phyloP scores from a whole-genome alignment of 306 rosid species.

The Macrotyloma uniflorum region DNA sequence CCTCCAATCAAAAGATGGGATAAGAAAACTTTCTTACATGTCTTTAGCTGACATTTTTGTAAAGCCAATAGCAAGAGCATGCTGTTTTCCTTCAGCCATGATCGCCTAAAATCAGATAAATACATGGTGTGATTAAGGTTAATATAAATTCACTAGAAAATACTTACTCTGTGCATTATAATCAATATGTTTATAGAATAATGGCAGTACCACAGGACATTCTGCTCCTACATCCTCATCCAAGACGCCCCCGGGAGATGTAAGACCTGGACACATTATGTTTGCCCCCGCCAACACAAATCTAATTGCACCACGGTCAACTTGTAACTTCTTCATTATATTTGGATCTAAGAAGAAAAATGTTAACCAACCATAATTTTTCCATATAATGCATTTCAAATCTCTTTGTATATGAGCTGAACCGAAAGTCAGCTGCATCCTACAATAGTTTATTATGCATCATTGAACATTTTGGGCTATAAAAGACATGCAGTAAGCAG shows the following conservation, averaged over 20 bases:
- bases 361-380: not conserved
- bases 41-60: slow-evolving; percentile 98
- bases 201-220: slow-evolving; percentile 82
- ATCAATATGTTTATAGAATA: not conserved
- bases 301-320: slow-evolving; percentile 90
- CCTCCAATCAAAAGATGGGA: slow-evolving; percentile 15
- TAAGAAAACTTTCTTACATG: slow-evolving; percentile 63
- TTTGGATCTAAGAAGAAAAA: slow-evolving; percentile 64
- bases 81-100: slow-evolving; percentile 99
- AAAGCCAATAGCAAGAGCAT: slow-evolving; percentile 98
- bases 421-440: slow-evolving; percentile 7
- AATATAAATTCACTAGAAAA: slow-evolving; percentile 32
- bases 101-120: slow-evolving; percentile 76
- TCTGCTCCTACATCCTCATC: slow-evolving; percentile 87
- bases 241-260: slow-evolving; percentile 93
- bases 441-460: not conserved
- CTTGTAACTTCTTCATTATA: slow-evolving; percentile 94
- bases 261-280: slow-evolving; percentile 99
- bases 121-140: slow-evolving; percentile 18
- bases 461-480: not conserved
- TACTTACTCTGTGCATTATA: not conserved
- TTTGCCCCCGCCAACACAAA: slow-evolving; percentile 97
- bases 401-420: slow-evolving; percentile 8
- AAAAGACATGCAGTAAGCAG: not conserved
- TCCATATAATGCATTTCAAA: slow-evolving; percentile 12